Percentiles rank a stretch among this genome's conserved stretches.
Conservation (phyloP, 257 asterid genomes). For the Salvia hispanica region DNA sequence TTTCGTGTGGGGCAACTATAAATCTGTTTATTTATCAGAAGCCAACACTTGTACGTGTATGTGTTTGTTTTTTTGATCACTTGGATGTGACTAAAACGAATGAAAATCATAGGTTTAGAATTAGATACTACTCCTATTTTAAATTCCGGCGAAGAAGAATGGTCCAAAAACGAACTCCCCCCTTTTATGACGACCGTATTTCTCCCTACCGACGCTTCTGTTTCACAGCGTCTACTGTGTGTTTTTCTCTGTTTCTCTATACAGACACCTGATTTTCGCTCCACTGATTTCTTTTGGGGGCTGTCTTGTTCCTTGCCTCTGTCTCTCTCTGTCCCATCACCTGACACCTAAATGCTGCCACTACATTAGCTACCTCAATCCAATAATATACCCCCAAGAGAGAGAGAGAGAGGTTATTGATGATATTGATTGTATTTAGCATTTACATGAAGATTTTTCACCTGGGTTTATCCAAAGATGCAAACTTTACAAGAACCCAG, state of each 20-base stretch:
- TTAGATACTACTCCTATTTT: too few species aligned
- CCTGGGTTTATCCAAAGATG: slow-evolving; percentile 53
- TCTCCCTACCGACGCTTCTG: too few species aligned
- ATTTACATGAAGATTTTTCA: slow-evolving; percentile 53
- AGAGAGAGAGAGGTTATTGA: slow-evolving; percentile 5
- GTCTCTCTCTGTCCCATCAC: slow-evolving; percentile 26
- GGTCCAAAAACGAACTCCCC: too few species aligned
- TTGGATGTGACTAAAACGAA: too few species aligned
- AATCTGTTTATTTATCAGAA: too few species aligned
- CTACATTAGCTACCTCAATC: slow-evolving; percentile 2
- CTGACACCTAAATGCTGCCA: not conserved
- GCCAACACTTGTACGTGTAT: too few species aligned
- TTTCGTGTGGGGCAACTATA: too few species aligned
- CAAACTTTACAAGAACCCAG: slow-evolving; percentile 43
- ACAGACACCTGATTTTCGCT: slow-evolving; percentile 15
- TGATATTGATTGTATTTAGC: slow-evolving; percentile 32
- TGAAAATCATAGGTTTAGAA: too few species aligned
- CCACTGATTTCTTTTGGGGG: not conserved
- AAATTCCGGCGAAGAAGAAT: too few species aligned
- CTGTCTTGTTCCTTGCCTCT: slow-evolving; percentile 22
- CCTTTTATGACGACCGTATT: too few species aligned
- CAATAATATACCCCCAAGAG: slow-evolving; percentile 9
- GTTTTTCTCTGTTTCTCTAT: slow-evolving; percentile 16
- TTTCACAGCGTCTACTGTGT: not conserved
- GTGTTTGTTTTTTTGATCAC: too few species aligned